Evolutionary conservation across 495 filamentous ascomycete species (phyloP), one percentile per base, ranked within the genome.

Genomic region (Polyplosphaeria fusca): DNA sequence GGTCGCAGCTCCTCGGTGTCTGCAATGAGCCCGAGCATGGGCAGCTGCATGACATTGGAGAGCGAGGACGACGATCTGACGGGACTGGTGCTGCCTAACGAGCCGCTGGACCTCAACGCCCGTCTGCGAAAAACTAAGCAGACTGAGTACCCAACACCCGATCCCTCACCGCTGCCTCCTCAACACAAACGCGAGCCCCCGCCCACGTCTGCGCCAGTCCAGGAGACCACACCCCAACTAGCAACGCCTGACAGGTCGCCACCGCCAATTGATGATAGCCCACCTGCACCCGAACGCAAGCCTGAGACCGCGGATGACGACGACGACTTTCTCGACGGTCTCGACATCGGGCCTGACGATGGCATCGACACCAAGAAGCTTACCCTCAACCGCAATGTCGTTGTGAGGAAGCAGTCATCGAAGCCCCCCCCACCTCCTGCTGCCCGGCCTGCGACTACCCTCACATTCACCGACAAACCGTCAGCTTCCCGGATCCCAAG

Each of bases 11-110:
- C 89, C 1, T 88, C 90, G 12, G 85, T 87, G 24, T 95, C 90
- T 22, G 86, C 87, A 22, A 81, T 96, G 70, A 95, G 92, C 62
- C 89, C 93, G 11, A 96, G 91, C 65, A 80, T 92, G 41, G 86
- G 89, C 47, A 95, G 91, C 71, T 93, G 87, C 53, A 77, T 94
- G 55, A 95, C 90, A 4, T 79, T 81, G n/a, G 93, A 95, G 71
- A 96, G 92, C 67, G 93, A 96, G 65, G 91, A 95, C 64, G 93
- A 96, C 59, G 82, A 86, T 4, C 77, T 96, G 39, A 85, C 91
- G 56, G 92, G 92, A 22, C 77, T 98, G 16, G 72, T 94, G 14
- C 76, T 97, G 27, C 93, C 93, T 0, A 79, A 81, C 47, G 91
- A 89, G 12, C 90, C 87, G 28, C 70, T 98, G 14, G 82, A 95